Base-by-base conservation (phyloP, 2,329 filamentous ascomycete species). In the Golovinomyces cichoracearum region DNA sequence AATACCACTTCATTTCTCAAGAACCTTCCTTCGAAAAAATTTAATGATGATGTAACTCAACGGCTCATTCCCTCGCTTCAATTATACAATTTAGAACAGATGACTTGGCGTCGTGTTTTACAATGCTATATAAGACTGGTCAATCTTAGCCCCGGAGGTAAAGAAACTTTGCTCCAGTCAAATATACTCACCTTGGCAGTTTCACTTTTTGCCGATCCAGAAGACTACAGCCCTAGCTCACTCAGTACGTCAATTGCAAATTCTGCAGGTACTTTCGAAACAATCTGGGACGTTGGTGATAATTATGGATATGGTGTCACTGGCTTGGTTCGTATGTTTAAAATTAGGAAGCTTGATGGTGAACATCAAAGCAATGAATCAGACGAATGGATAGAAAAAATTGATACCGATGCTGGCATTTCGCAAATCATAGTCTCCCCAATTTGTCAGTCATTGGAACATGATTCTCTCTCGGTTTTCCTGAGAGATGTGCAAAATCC, bases 271-370 rank as follows among this genome's bases (percentile, higher is more conserved):
- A 81, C 77, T 2, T 94, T 95, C 58, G 90, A 98, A 57, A 86
- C 78, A 0, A 75, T 98, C 35, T 98, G 90, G 90, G 88, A 95
- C 53, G 74, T 93, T 5, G 81, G 78, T 7, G 90, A 98, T 61
- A 95, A 95, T 59, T 86, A 79, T 56, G 88, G 86, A 0, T 95
- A 93, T 62, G 90, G 92, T 2, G 79, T 98, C 15, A 93, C 83
- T 9, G 83, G 86, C 1, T 67, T 95, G 21, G 77, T 93, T 1
- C 71, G 74, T 21, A 83, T 84, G 0, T 85, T 90, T 59, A 73
- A 79, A 48, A 68, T 85, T 17, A 76, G 72, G 56, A 73, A 71
- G 23, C 69, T 86, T 50, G 76, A 77, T 13, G 81, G 83, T 25
- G 78, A 81, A 57, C 74, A 79, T 50, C 71, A 75, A 33, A 69